These are phyloP conservation scores for Dendrobium officinale DNA, from an alignment of 106 monocot species.

Conservation along the genomic window DNA sequence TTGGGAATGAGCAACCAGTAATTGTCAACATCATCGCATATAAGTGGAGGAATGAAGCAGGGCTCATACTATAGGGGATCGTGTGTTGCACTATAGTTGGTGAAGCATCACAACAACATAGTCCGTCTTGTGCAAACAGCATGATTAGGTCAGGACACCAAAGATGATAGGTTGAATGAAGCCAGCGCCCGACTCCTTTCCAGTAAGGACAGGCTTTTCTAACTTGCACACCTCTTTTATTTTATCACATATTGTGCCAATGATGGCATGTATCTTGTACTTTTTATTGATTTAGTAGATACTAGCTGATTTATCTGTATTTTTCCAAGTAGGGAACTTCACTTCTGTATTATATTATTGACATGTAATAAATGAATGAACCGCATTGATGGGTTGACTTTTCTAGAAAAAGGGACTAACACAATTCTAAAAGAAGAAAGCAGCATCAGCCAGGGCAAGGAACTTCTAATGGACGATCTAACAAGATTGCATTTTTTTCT, in stretches of 20 bases:
- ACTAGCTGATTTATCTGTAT: background rate
- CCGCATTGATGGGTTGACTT: background rate
- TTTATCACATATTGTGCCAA: background rate
- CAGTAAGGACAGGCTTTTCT: background rate
- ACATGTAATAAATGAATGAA: background rate
- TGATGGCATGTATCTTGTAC: background rate
- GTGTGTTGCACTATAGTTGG: no score
- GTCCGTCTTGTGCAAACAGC: background rate
- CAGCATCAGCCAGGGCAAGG: no score
- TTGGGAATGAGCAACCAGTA: no score
- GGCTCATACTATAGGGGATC: no score
- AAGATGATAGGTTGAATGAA: background rate
- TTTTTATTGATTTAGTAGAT: background rate
- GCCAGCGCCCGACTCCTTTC: background rate
- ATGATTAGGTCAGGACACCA: background rate
- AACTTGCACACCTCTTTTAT: background rate
- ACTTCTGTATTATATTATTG: background rate
- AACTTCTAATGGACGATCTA: background rate
- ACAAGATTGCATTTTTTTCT: background rate
- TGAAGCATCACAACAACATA: no score
- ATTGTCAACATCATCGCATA: no score
- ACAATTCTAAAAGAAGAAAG: no score
- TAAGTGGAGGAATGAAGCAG: no score
- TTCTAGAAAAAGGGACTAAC: background rate
- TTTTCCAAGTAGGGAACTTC: background rate